Evolutionary conservation across 1,284 basidiomycete species (phyloP), one percentile per base, ranked within the genome.

Genomic region (Apiotrichum siamense): DNA sequence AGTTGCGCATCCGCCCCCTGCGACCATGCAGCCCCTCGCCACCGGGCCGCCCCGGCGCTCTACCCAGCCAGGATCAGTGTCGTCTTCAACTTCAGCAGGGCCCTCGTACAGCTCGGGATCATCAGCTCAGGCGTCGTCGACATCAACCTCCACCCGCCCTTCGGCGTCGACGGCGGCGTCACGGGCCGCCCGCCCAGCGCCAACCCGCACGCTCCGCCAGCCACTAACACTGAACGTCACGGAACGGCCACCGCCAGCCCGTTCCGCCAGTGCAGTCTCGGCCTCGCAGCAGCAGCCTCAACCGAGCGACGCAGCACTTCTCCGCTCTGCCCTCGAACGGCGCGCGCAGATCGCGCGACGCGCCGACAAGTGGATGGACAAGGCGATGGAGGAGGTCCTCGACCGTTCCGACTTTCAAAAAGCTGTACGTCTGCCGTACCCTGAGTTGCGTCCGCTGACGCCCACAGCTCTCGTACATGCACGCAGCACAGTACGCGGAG

Each of bases 401-500:
- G 37, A 40, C n/a, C 36, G 42, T 13, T 35, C 12, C 21, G 38
- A 33, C 10, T 54, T 59, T 13, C 37, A 46, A 38, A 37, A 36
- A 4, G 51, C 45, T 0, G 57, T 59, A 37, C 50, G 57, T 59
- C 1, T 31, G 3, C 12, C 10, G 38, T 25, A 15, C 17, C 38
- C 23, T 24, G n/a, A n/a, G 4, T 25, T 17, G 11, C 24, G 4
- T 15, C 21, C 25, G 10, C 38, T 39, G 12, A 39, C 38, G 11
- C 35, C 40, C 2, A 20, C 51, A 60, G 59, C 54, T 55, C 42
- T 33, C 47, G 0, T 60, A 59, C 47, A 46, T 63, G 38, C 59
- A 63, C 47, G 43, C 49, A 0, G 35, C 52, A 12, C 62, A 67
- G 42, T 71, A 69, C 50, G 50, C 41, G 44, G 62, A 66, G 47